Base-by-base conservation (phyloP, 768 basidiomycete species). In the Xerocomellus amylosporus region DNA sequence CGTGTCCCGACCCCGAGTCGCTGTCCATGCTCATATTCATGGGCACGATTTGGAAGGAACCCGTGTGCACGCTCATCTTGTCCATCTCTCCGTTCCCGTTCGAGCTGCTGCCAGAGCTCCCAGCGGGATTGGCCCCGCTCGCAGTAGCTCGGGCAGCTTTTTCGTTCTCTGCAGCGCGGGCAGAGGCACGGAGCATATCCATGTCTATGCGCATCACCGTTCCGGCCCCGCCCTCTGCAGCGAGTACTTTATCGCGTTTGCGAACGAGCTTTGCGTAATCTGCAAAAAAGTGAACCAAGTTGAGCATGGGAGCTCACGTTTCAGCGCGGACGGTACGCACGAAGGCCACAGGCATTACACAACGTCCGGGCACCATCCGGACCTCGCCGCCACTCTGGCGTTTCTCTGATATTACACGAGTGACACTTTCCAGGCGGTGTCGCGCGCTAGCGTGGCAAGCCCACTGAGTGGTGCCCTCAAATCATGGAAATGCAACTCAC, bases 371-470 rank as follows among this genome's bases (percentile, higher is more conserved):
- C 89, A 5, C 90, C 90, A 64, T 91, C 90, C 3, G 90, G 90
- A 15, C 90, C 90, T 24, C 89, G 80, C 49, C 90, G 73, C 90
- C 90, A 92, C 69, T 92, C 90, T n/a, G 90, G 90, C 5, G 90
- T 92, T 67, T 92, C 90, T 54, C 86, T 78, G 52, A 90, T 91
- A 72, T 90, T 88, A 68, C 90, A 92, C 31, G 90, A 90, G 71
- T 91, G 88, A 63, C 90, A 92, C 66, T 91, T 90, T 10, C 89
- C 89, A 5, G 90, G 90, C 17, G 90, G 90, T 36, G 86, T 89
- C 41, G 90, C 88, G 61, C 90, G 84, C 90, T 92, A 73, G 26
- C 65, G 65, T 72, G 69, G 67, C 58, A 60, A 60, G 46, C 55
- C 46, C 48, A 61, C 46, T 62, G 47, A 71, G 58, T 55, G 51